Conservation (phyloP, 2,329 filamentous ascomycete genomes). For the Penicillium sp. region DNA sequence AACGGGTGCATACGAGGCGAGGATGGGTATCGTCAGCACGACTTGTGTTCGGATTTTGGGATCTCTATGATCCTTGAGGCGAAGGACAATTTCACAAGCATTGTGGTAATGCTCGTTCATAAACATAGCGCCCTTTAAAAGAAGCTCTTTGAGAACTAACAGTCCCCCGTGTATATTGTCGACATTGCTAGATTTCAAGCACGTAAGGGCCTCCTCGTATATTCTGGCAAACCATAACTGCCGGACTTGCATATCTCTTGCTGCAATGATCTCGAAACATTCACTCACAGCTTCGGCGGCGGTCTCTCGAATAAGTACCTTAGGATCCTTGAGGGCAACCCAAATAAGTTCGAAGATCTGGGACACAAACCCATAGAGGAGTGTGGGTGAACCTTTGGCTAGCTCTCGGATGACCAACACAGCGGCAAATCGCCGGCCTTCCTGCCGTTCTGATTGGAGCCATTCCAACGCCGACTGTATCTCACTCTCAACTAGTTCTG, state of each 20-base stretch:
- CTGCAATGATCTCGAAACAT: slow-evolving; percentile 93
- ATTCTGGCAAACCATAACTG: slow-evolving; percentile 89
- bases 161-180: slow-evolving; percentile 95
- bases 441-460: slow-evolving; percentile 92
- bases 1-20: slow-evolving; percentile 88
- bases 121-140: slow-evolving; percentile 97
- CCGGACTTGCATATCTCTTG: slow-evolving; percentile 87
- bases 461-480: slow-evolving; percentile 96
- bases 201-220: slow-evolving; percentile 80
- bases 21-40: slow-evolving; percentile 85
- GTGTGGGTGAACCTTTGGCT: slow-evolving; percentile 87
- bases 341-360: slow-evolving; percentile 95
- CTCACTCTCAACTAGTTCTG: slow-evolving; percentile 94
- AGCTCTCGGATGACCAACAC: slow-evolving; percentile 90
- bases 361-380: slow-evolving; percentile 95
- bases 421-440: slow-evolving; percentile 90
- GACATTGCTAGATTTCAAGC: slow-evolving; percentile 78
- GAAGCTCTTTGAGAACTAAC: slow-evolving; percentile 86
- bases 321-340: slow-evolving; percentile 87
- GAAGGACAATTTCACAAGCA: slow-evolving; percentile 88
- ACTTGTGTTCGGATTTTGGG: slow-evolving; percentile 86
- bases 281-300: slow-evolving; percentile 92
- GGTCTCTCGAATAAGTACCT: slow-evolving; percentile 88
- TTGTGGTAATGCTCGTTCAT: slow-evolving; percentile 96
- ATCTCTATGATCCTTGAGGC: slow-evolving; percentile 92